Evolutionary conservation across 495 filamentous ascomycete species (phyloP).

Genomic region (Penicillium malachiteum): DNA sequence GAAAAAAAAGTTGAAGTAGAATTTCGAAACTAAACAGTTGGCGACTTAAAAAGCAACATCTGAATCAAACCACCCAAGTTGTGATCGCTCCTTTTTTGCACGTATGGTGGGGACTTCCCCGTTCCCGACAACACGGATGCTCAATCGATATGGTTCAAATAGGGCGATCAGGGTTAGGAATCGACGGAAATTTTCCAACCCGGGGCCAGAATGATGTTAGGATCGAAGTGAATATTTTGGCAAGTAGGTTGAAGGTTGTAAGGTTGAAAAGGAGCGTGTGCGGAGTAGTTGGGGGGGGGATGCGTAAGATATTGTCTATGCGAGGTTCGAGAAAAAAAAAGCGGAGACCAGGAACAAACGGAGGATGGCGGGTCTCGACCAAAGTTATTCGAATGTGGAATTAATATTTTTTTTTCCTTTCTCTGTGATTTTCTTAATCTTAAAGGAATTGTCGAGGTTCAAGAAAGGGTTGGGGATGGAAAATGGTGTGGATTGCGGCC

Average conservation of each 20-base stretch:
- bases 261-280: conserved; percentile 3
- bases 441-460: not conserved
- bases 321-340: conserved; percentile 7
- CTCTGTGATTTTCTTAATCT: too few species aligned
- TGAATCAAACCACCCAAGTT: not conserved
- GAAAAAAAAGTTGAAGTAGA: conserved; percentile 7
- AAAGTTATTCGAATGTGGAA: not conserved
- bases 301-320: conserved; percentile 7
- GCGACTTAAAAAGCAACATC: not conserved
- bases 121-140: not conserved
- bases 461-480: not conserved
- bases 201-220: too few species aligned
- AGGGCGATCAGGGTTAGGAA: not conserved
- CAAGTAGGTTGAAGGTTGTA: not conserved
- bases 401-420: not conserved
- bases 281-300: not conserved
- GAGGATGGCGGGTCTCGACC: conserved; percentile 5
- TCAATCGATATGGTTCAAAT: not conserved
- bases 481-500: not conserved
- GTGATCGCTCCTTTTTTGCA: not conserved
- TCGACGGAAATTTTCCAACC: not conserved
- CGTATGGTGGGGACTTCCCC: not conserved
- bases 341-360: conserved; percentile 6
- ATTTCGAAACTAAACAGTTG: not conserved
- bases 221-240: too few species aligned